Base-by-base conservation (phyloP, 1,139 yeast species). In the Nakaseomyces bracarensis region DNA sequence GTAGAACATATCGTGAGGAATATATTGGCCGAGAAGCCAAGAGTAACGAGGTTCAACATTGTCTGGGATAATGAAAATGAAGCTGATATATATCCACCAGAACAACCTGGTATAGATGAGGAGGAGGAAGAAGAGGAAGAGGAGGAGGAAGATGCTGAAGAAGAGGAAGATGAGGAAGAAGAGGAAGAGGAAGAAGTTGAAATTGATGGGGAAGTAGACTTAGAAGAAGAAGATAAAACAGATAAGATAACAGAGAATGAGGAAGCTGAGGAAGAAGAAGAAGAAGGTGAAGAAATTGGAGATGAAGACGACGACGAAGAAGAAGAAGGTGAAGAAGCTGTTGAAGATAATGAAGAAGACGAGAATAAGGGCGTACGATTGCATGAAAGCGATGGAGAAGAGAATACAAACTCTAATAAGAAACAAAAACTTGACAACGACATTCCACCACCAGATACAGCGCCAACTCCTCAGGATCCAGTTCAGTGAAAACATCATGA, bases 41-140 rank as follows among this genome's bases (percentile, higher is more conserved):
- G 98, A 53, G 98, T 93, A 31, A 91, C 99, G 8, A 71, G 96
- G 53, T 93, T 89, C 65, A 91, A 91, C 62, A 91, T 91, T 47
- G 94, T 87, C 4, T 91, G 99, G 99, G 91, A 81, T 60, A 74
- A 72, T 42, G 72, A 69, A 46, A 81, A 72, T 38, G 80, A 72
- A 31, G 74, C 70, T 38, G 73, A 72, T 25, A 84, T 83, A 47
- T 83, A 77, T 54, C 95, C 95, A 66, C 93, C 67, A 3, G 94
- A 84, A 45, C 82, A 76, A 54, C 78, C 74, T 0, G 81, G 74
- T 14, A 77, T 69, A 1, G 81, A 75, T 41, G 58, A 61, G 53
- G 56, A 75, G 1, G 77, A 68, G 2, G 78, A 69, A 6, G 82
- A 70, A 1, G 80, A 69, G 2, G 78, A 66, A 3, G 75, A 64